These are phyloP conservation scores for Neltuma alba DNA, from an alignment of 306 rosid species.

Conservation along the genomic window DNA sequence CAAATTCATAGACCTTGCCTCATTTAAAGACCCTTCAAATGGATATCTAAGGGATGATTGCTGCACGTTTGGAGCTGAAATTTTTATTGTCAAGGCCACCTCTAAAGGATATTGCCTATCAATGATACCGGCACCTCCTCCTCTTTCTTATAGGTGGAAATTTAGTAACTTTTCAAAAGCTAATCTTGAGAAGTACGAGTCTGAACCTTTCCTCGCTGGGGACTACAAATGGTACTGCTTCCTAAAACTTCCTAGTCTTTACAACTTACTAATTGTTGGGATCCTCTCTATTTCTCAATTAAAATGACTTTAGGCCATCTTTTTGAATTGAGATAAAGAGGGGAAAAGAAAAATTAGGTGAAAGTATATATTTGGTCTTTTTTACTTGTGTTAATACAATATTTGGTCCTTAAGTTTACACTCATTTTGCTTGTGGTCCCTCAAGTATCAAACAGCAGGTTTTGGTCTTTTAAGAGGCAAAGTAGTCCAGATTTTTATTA, in stretches of 20 bases:
- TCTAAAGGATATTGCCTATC: slow-evolving; percentile 37
- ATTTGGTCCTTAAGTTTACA: too few species aligned
- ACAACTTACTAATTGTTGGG: background rate
- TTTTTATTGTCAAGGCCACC: slow-evolving; percentile 28
- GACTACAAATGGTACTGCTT: slow-evolving; percentile 41
- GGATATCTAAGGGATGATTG: slow-evolving; percentile 36
- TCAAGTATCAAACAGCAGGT: too few species aligned
- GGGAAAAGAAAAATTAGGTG: too few species aligned
- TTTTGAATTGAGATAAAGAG: background rate
- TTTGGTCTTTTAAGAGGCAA: too few species aligned
- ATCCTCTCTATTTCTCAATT: background rate
- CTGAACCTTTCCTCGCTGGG: slow-evolving; percentile 35
- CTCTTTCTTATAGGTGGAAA: slow-evolving; percentile 19
- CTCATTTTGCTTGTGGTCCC: too few species aligned
- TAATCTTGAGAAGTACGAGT: background rate
- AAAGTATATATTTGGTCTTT: too few species aligned
- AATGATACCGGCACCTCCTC: background rate
- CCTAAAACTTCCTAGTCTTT: background rate
- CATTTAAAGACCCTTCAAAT: slow-evolving; percentile 38
- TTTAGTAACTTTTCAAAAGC: background rate
- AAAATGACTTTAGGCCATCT: too few species aligned
- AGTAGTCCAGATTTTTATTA: too few species aligned
- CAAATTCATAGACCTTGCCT: slow-evolving; percentile 35
- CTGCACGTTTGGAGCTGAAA: slow-evolving; percentile 45
- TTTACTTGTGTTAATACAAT: too few species aligned